Conservation (phyloP, 192 early-diverging fungal species). For the Entomortierella lignicola region DNA sequence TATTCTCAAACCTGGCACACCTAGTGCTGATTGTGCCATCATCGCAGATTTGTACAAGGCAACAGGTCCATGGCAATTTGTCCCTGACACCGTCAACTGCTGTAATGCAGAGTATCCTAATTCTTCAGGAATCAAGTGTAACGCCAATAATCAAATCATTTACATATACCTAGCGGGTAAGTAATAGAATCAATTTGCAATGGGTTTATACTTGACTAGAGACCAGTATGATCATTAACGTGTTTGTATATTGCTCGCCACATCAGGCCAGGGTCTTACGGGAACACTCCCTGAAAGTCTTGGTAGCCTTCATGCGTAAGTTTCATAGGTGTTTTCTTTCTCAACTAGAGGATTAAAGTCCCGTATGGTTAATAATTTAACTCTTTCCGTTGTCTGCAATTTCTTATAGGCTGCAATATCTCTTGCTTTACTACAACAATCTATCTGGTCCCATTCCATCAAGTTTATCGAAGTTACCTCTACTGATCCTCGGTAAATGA, state of each 20-base stretch:
- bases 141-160: slow-evolving; percentile 31
- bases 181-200: background rate
- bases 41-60: slow-evolving; percentile 41
- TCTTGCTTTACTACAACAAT: slow-evolving; percentile 41
- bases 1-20: slow-evolving; percentile 27
- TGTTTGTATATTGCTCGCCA: background rate
- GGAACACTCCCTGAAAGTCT: slow-evolving; percentile 36
- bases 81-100: slow-evolving; percentile 43
- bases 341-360: no score
- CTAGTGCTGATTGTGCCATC: slow-evolving; percentile 29
- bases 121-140: slow-evolving; percentile 40
- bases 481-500: slow-evolving; percentile 26
- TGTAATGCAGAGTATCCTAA: slow-evolving; percentile 48
- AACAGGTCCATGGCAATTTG: slow-evolving; percentile 48
- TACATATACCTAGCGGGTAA: slow-evolving; percentile 43
- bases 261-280: slow-evolving; percentile 35
- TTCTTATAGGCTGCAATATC: slow-evolving; percentile 38
- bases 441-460: slow-evolving; percentile 40
- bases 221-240: background rate
- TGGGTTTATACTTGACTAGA: background rate
- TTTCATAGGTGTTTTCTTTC: background rate
- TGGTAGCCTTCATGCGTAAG: slow-evolving; percentile 19
- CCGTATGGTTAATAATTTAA: no score
- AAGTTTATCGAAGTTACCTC: slow-evolving; percentile 15
- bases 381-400: no score